Evolutionary conservation across 768 basidiomycete genomes (phyloP).

Genomic region (Glaciozyma antarctica): DNA sequence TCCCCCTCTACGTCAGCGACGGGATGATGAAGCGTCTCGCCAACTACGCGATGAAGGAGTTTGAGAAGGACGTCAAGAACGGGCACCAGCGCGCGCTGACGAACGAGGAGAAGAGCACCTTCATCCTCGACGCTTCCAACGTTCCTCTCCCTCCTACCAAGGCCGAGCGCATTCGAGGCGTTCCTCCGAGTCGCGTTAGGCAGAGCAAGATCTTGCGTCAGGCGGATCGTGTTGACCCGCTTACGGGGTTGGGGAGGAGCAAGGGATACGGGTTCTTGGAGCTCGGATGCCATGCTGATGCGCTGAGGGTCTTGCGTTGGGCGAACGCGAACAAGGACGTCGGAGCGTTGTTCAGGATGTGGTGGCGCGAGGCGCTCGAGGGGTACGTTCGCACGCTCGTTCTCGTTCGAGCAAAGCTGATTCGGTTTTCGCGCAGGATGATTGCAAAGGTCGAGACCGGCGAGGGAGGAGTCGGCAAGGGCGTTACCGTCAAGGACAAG

Average conservation of each 20-base stretch:
- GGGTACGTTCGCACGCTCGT: too few relatives aligned
- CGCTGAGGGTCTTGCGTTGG: conserved; percentile 82
- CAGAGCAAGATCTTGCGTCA: conserved; percentile 90
- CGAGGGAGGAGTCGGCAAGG: conserved; percentile 29
- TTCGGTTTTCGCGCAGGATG: conserved; percentile 29
- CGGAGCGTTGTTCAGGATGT: conserved; percentile 55
- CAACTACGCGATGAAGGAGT: conserved; percentile 65
- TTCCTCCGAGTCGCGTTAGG: conserved; percentile 52
- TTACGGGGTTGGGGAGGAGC: conserved; percentile 76
- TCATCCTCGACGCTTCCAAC: conserved; percentile 37
- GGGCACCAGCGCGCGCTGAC: conserved; percentile 54
- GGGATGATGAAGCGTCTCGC: conserved; percentile 79
- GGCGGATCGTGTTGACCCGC: conserved; percentile 72
- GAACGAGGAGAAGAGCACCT: conserved; percentile 57
- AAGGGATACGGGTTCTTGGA: conserved; percentile 96
- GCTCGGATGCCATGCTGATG: conserved; percentile 76
- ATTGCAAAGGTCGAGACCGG: conserved; percentile 37
- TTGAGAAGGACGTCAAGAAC: conserved; percentile 65
- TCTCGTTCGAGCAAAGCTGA: too few relatives aligned
- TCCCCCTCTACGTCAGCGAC: conserved; percentile 83
- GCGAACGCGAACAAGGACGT: conserved; percentile 78
- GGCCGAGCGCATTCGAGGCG: conserved; percentile 40
- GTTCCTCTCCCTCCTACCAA: conserved; percentile 7
- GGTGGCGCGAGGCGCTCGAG: conserved; percentile 72
- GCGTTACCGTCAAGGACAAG: conserved; percentile 21